Conservation (phyloP, 495 filamentous ascomycete species). For the Clohesyomyces aquaticus region DNA sequence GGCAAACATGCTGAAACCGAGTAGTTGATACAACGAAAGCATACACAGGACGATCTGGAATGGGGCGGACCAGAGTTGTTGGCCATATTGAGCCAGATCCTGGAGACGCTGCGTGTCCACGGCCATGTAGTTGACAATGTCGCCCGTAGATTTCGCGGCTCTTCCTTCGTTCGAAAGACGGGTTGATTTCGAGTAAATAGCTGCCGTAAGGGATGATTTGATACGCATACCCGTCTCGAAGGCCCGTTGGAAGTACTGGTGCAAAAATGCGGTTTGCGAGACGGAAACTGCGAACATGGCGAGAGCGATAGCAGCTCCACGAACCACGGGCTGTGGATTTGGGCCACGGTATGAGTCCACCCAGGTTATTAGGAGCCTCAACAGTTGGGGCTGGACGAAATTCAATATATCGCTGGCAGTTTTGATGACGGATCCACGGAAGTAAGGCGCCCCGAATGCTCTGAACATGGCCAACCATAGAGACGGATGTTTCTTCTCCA, state of each 20-base stretch:
- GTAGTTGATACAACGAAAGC: slow-evolving; percentile 89
- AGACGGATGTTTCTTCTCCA: slow-evolving; percentile 74
- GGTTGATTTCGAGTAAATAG: slow-evolving; percentile 91
- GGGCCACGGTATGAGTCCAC: slow-evolving; percentile 73
- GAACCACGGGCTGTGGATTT: slow-evolving; percentile 71
- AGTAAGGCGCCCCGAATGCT: slow-evolving; percentile 82
- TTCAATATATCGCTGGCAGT: slow-evolving; percentile 77
- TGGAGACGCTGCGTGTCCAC: slow-evolving; percentile 94
- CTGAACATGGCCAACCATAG: slow-evolving; percentile 92
- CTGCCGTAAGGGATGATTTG: slow-evolving; percentile 82
- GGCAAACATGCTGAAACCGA: slow-evolving; percentile 94
- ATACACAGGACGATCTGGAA: slow-evolving; percentile 97
- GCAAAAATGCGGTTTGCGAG: slow-evolving; percentile 76
- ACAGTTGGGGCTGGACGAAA: slow-evolving; percentile 89
- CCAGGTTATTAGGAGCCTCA: slow-evolving; percentile 83
- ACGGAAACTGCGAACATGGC: slow-evolving; percentile 91
- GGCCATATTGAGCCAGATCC: slow-evolving; percentile 92
- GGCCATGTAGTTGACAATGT: slow-evolving; percentile 99
- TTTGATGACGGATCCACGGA: slow-evolving; percentile 81
- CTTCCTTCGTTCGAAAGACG: slow-evolving; percentile 91
- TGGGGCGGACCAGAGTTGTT: slow-evolving; percentile 93
- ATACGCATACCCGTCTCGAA: slow-evolving; percentile 97
- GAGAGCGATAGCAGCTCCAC: slow-evolving; percentile 85
- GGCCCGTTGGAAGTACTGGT: slow-evolving; percentile 95
- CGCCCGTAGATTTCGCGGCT: slow-evolving; percentile 87